Evolutionary conservation across 139 green algal genomes (phyloP), one percentile per base, ranked within the genome.

Genomic region (Zygnema cylindricum): DNA sequence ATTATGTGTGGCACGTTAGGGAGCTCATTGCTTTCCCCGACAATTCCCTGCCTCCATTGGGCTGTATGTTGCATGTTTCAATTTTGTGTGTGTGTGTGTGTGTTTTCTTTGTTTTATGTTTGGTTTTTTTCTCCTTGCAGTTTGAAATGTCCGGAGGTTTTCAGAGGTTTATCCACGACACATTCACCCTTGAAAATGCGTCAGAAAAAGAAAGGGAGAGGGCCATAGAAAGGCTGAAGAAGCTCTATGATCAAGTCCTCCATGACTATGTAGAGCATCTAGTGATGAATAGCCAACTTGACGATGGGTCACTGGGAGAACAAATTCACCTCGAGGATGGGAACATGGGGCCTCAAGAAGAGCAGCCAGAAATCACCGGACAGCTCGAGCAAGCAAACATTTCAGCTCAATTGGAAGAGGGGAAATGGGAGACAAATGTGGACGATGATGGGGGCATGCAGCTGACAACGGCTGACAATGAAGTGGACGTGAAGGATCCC

Each of bases 131-230:
- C 41, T 38, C n/a, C 76, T 38, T 84, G 40, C 83, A 88, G 83
- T 88, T 88, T 88, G 83, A 82, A 23, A 33, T 85, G 69, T 22
- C n/a, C 1, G 76, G 41, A 73, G 83, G 83, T 22, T 88, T 88
- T 36, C 69, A 88, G 36, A 57, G 83, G 33, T 88, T 88, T 35
- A 84, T 84, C 42, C 32, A 78, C 16, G 83, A 88, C 33, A 84
- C 23, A 25, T 84, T 88, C 25, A 43, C 79, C 23, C 57, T 84
- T 32, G 83, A 88, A 2, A 39, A 33, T 1, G n/a, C 83, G 2
- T 78, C 83, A 33, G 83, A 88, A 39, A 88, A 88, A 69, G 83
- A 88, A 39, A 88, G 41, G 54, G 83, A 88, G 83, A 36, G 83
- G 1, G 83, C 83, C 1, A 25, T 88, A 23, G 83, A 88, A 39